Evolutionary conservation across 2,329 filamentous ascomycete genomes (phyloP).

Genomic region (Raffaelea arxii): DNA sequence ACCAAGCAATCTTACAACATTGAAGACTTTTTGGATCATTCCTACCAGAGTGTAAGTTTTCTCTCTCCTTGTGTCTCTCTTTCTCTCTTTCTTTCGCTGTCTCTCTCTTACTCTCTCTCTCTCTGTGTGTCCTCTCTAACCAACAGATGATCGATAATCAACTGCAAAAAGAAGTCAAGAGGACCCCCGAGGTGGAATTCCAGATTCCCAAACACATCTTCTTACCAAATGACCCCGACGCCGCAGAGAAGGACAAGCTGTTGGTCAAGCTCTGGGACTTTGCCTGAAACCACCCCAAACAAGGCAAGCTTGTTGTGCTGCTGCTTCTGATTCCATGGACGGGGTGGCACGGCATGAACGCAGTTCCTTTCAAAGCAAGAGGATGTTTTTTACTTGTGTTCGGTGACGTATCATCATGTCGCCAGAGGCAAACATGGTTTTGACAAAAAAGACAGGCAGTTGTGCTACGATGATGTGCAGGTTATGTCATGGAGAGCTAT

Average conservation of each 20-base stretch:
- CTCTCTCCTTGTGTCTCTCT: not conserved
- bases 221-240: slow-evolving; percentile 36
- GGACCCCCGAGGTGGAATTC: slow-evolving; percentile 80
- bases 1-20: slow-evolving; percentile 90
- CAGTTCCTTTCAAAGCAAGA: too few species aligned
- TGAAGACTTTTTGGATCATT: slow-evolving; percentile 96
- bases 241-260: slow-evolving; percentile 41
- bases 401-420: too few species aligned
- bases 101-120: slow-evolving; percentile 13
- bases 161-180: slow-evolving; percentile 72
- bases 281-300: slow-evolving; percentile 10
- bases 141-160: slow-evolving; percentile 67
- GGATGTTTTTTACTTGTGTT: too few species aligned
- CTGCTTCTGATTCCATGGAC: not conserved
- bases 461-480: too few species aligned
- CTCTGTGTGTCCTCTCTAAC: slow-evolving; percentile 19
- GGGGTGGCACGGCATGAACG: too few species aligned
- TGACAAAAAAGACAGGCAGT: too few species aligned
- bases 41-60: slow-evolving; percentile 64
- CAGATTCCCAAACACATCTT: slow-evolving; percentile 87
- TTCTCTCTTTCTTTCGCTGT: slow-evolving; percentile 13
- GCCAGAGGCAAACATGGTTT: too few species aligned
- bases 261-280: slow-evolving; percentile 56
- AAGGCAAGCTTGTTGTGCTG: not conserved
- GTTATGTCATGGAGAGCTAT: too few species aligned